These are phyloP conservation scores for Hibiscus mutabilis DNA, from an alignment of 345 rosid species.

Conservation along the genomic window DNA sequence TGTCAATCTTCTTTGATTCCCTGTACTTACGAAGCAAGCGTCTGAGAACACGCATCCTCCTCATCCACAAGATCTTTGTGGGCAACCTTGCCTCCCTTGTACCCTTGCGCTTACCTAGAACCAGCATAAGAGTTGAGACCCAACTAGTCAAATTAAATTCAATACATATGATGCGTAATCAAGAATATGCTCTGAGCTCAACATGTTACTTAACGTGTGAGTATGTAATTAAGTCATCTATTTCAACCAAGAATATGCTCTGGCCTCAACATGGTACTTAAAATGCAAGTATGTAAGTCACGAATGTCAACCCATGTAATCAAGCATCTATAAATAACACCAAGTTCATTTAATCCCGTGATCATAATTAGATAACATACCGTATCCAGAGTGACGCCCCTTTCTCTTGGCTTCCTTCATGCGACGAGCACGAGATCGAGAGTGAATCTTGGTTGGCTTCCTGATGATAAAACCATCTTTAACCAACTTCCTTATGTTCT, in stretches of 20 bases:
- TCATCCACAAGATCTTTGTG: constrained; percentile 90
- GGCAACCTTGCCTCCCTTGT: constrained; percentile 97
- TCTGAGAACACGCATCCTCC: constrained; percentile 91
- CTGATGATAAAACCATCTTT: constrained; percentile 95
- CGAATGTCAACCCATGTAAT: not conserved
- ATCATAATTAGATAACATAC: constrained; percentile 27
- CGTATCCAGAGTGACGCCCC: constrained; percentile 97
- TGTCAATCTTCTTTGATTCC: constrained; percentile 92
- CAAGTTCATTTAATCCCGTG: not conserved
- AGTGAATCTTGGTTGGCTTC: constrained; percentile 96
- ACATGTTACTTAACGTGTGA: not conserved
- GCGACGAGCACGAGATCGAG: constrained; percentile 81
- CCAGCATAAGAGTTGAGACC: not conserved
- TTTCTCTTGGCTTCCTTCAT: constrained; percentile 86
- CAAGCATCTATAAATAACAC: not conserved
- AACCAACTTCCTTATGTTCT: constrained; percentile 90
- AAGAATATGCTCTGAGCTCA: not conserved
- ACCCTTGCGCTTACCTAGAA: constrained; percentile 88
- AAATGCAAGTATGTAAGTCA: not conserved
- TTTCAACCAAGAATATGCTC: not conserved
- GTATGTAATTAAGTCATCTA: not conserved
- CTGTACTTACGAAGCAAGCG: constrained; percentile 83
- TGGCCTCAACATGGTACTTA: not conserved
- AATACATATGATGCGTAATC: not conserved
- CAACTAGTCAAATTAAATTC: not conserved